These are phyloP conservation scores for Mycena leptocephala DNA, from an alignment of 768 basidiomycete species.

Conservation along the genomic window DNA sequence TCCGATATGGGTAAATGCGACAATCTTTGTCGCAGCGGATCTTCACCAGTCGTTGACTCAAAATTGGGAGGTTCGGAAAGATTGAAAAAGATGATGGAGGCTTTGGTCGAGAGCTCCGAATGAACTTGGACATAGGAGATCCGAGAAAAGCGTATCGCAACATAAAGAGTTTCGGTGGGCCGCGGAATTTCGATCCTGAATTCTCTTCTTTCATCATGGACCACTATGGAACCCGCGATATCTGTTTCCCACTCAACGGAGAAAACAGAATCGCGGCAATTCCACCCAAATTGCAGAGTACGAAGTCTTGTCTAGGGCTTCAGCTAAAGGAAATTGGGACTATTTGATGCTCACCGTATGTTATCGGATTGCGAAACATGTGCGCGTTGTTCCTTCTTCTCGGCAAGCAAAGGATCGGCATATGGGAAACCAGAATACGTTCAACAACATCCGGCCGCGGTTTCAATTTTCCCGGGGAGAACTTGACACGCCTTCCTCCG, in stretches of 20 bases:
- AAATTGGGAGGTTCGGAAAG: conserved; percentile 61
- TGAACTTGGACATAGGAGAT: conserved; percentile 58
- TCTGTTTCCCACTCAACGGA: conserved; percentile 73
- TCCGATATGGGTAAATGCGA: conserved; percentile 56
- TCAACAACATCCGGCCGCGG: conserved; percentile 56
- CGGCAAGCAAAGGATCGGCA: conserved; percentile 54
- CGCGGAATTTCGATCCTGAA: conserved; percentile 56
- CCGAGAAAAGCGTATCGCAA: conserved; percentile 63
- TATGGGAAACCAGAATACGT: conserved; percentile 57
- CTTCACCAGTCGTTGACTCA: conserved; percentile 39
- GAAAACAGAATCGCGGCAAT: conserved; percentile 70
- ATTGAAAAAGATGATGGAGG: conserved; percentile 60
- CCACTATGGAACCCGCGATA: conserved; percentile 28
- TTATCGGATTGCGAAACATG: conserved; percentile 45
- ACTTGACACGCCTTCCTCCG: conserved; percentile 50
- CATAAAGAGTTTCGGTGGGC: conserved; percentile 44
- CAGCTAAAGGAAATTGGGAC: background rate
- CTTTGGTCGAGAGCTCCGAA: conserved; percentile 43
- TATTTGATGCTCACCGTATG: conserved; percentile 6
- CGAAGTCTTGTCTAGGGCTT: conserved; percentile 38
- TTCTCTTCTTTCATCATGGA: conserved; percentile 61
- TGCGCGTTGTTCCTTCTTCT: conserved; percentile 52
- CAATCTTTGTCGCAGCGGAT: conserved; percentile 53
- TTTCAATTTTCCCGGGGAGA: conserved; percentile 47
- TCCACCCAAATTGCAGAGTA: conserved; percentile 73